Conservation (phyloP, 2,329 filamentous ascomycete genomes). For the Ophiostoma sp. region DNA sequence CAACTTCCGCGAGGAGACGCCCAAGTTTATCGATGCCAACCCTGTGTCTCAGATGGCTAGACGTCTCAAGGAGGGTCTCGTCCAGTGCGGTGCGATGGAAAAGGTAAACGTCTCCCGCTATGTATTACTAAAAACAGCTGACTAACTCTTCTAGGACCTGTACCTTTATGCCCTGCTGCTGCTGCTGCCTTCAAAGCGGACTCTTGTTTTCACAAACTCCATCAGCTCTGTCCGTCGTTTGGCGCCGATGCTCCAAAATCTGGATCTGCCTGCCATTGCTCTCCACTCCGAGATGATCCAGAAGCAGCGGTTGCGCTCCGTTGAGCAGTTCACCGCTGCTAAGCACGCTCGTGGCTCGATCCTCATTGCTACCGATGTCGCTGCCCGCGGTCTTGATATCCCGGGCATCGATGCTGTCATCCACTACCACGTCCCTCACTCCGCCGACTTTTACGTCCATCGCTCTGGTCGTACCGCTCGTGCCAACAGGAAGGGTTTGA, state of each 20-base stretch:
- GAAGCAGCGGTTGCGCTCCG: slow-evolving; percentile 85
- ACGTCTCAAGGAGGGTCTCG: slow-evolving; percentile 76
- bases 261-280: slow-evolving; percentile 68
- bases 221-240: slow-evolving; percentile 87
- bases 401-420: slow-evolving; percentile 81
- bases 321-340: slow-evolving; percentile 77
- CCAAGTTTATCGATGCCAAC: slow-evolving; percentile 89
- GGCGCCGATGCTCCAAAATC: slow-evolving; percentile 74
- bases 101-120: slow-evolving; percentile 43
- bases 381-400: slow-evolving; percentile 89
- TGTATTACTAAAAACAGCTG: too few species aligned
- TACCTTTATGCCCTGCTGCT: slow-evolving; percentile 86
- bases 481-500: slow-evolving; percentile 69
- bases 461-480: slow-evolving; percentile 91
- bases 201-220: slow-evolving; percentile 91
- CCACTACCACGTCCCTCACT: slow-evolving; percentile 90
- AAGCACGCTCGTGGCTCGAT: slow-evolving; percentile 54
- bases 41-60: slow-evolving; percentile 84
- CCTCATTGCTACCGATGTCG: slow-evolving; percentile 87
- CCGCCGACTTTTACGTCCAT: slow-evolving; percentile 92
- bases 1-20: slow-evolving; percentile 76
- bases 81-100: slow-evolving; percentile 89
- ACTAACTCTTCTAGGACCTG: slow-evolving; percentile 52
- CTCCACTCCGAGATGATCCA: slow-evolving; percentile 94
- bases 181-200: slow-evolving; percentile 72